Evolutionary conservation across 495 filamentous ascomycete genomes (phyloP).

Genomic region (Podospora conica): DNA sequence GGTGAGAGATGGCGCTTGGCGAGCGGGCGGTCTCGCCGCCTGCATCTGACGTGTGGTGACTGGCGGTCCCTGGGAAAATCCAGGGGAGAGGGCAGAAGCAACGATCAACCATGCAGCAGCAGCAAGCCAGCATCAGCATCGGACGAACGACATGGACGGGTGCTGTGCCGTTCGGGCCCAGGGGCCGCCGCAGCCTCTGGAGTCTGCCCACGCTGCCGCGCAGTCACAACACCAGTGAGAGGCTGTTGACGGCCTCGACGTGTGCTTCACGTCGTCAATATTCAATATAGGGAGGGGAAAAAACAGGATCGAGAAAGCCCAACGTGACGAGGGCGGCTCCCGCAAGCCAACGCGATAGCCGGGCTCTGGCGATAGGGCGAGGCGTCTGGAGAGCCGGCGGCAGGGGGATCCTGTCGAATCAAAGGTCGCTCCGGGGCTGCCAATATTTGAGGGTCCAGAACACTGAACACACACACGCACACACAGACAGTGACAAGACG

Average conservation of each 20-base stretch:
- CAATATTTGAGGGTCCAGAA: slow-evolving; percentile 17
- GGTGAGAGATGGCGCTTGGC: background rate
- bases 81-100: background rate
- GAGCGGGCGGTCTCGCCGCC: background rate
- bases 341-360: background rate
- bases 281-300: background rate
- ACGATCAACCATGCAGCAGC: background rate
- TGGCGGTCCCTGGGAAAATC: background rate
- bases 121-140: background rate
- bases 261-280: background rate
- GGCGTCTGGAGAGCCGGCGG: slow-evolving; percentile 4
- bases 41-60: background rate
- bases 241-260: background rate
- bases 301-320: background rate
- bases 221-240: background rate
- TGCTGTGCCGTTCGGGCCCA: background rate
- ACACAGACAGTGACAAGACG: background rate
- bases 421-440: background rate
- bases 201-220: background rate
- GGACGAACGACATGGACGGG: background rate
- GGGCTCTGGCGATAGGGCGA: background rate
- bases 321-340: background rate
- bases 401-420: slow-evolving; percentile 11
- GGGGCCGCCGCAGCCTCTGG: background rate
- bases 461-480: background rate